These are phyloP conservation scores for Protomyces gravidus DNA, from an alignment of 1,139 yeast genomes.

Conservation along the genomic window DNA sequence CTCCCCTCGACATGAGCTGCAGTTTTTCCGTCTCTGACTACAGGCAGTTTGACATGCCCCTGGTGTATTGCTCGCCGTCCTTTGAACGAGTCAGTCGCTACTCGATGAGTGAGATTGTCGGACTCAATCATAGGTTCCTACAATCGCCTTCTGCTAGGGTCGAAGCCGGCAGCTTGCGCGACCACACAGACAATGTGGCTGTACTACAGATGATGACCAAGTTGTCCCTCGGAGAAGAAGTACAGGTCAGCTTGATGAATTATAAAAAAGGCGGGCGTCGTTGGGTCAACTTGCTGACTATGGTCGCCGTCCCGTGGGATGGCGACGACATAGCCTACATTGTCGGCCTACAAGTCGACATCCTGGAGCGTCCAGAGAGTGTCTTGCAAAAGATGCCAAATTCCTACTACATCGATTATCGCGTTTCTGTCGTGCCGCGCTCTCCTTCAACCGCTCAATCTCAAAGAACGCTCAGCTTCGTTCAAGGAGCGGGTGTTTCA, in stretches of 20 bases:
- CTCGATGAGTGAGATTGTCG: constrained; percentile 27
- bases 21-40: constrained; percentile 32
- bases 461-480: neutral
- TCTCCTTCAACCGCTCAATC: neutral
- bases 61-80: constrained; percentile 28
- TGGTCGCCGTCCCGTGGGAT: constrained; percentile 31
- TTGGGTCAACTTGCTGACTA: constrained; percentile 31
- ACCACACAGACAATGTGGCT: constrained; percentile 30
- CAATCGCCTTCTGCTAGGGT: constrained; percentile 31
- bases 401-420: constrained; percentile 16
- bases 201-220: constrained; percentile 22
- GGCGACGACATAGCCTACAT: constrained; percentile 11
- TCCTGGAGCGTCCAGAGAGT: constrained; percentile 4
- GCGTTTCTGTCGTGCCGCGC: neutral
- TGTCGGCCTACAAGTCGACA: constrained; percentile 15
- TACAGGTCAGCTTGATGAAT: constrained; percentile 30
- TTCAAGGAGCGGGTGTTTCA: neutral
- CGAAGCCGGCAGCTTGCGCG: constrained; percentile 19
- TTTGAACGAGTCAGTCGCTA: constrained; percentile 31
- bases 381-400: neutral
- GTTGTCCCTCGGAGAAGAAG: constrained; percentile 29
- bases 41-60: constrained; percentile 28
- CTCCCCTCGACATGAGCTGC: constrained; percentile 32
- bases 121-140: constrained; percentile 32
- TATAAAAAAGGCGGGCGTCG: constrained; percentile 30